Percentiles rank a stretch among this genome's conserved stretches.
These are phyloP conservation scores for Diaporthe amygdali DNA, from an alignment of 2,329 filamentous ascomycete species.

Conservation along the genomic window DNA sequence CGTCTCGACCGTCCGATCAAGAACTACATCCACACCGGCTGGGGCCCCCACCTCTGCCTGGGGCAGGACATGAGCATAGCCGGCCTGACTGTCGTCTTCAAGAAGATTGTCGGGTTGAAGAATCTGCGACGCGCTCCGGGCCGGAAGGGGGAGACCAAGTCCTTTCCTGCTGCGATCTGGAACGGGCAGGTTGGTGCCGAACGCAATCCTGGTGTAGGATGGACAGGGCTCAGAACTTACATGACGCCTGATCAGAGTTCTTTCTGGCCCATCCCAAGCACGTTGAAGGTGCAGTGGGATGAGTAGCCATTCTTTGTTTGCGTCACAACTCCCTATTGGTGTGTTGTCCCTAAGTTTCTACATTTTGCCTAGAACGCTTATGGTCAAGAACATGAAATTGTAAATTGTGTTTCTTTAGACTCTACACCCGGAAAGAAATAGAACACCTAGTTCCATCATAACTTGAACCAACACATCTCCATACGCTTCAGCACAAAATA, in stretches of 20 bases:
- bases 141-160: slow-evolving; percentile 28
- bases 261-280: slow-evolving; percentile 30
- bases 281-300: slow-evolving; percentile 32
- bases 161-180: slow-evolving; percentile 28
- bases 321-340: not conserved
- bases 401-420: not conserved
- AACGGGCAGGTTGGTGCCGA: slow-evolving; percentile 28
- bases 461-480: no score
- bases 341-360: not conserved
- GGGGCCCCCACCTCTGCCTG: slow-evolving; percentile 57
- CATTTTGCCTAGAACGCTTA: not conserved
- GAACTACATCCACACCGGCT: slow-evolving; percentile 57
- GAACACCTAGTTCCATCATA: no score
- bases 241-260: slow-evolving; percentile 33
- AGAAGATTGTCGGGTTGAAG: slow-evolving; percentile 30
- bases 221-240: slow-evolving; percentile 30
- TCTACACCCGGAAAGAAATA: no score
- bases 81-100: slow-evolving; percentile 30
- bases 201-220: slow-evolving; percentile 13
- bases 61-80: slow-evolving; percentile 48
- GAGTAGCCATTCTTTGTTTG: not conserved
- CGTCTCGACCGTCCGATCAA: slow-evolving; percentile 54
- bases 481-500: no score
- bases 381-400: not conserved
- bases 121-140: slow-evolving; percentile 32